These are phyloP conservation scores for Aegilops longissima DNA, from an alignment of 176 grass and related monocot species.

Conservation along the genomic window DNA sequence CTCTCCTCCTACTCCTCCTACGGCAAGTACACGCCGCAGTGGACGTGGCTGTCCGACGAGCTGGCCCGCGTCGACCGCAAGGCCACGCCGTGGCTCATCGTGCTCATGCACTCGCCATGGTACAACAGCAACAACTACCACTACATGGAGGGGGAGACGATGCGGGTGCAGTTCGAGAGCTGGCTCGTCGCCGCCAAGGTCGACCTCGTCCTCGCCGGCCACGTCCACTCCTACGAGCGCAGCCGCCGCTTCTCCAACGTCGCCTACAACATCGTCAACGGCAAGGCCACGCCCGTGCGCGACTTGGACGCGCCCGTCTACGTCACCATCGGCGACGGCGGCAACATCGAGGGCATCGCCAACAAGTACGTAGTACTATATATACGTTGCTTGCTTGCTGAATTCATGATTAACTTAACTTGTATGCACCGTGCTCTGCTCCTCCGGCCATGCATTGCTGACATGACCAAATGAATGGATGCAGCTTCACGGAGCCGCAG, in stretches of 20 bases:
- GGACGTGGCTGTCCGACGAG: slow-evolving; percentile 12
- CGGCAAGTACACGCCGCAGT: slow-evolving; percentile 16
- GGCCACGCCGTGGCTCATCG: slow-evolving; percentile 9
- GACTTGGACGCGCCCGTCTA: neutral
- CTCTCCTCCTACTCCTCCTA: neutral
- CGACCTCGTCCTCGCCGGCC: slow-evolving; percentile 6
- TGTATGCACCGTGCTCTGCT: neutral
- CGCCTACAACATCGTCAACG: neutral
- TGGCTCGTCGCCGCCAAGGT: slow-evolving; percentile 4
- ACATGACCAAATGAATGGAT: neutral
- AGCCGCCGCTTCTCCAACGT: slow-evolving; percentile 5
- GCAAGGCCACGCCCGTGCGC: neutral
- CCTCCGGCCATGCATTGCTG: neutral
- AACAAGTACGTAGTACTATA: neutral
- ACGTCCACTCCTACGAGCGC: slow-evolving; percentile 12
- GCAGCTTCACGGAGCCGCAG: slow-evolving; percentile 53
- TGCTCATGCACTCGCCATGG: slow-evolving; percentile 7
- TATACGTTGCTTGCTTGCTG: neutral
- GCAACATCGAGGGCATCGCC: slow-evolving; percentile 17
- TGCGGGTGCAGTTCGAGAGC: neutral
- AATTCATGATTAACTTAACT: neutral
- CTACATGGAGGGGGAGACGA: slow-evolving; percentile 20
- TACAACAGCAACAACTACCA: slow-evolving; percentile 23
- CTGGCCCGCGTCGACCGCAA: slow-evolving; percentile 20
- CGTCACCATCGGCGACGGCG: slow-evolving; percentile 1